phyloP scores from a whole-genome alignment of 345 rosid species.

The Microcos paniculata region DNA sequence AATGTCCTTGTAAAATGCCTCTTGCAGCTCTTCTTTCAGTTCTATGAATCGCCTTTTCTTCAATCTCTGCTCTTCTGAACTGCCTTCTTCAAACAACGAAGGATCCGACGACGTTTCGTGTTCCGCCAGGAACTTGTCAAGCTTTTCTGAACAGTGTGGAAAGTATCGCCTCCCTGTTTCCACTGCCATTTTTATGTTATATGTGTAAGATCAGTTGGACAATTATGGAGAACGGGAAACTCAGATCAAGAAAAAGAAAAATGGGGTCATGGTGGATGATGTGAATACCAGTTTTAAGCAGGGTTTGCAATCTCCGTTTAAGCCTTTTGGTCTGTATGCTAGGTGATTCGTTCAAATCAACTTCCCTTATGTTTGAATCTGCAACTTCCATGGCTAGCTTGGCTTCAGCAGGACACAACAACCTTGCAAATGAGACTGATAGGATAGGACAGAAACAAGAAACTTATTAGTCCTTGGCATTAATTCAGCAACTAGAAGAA shows the following conservation, averaged over 20 bases:
- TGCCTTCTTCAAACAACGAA: slow-evolving; percentile 35
- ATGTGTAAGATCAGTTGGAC: neutral
- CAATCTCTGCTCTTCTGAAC: slow-evolving; percentile 35
- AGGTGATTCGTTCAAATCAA: slow-evolving; percentile 36
- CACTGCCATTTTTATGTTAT: slow-evolving; percentile 32
- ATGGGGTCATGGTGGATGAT: no score
- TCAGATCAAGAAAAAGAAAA: no score
- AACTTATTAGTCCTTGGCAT: neutral
- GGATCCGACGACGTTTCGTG: slow-evolving; percentile 31
- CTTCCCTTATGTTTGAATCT: slow-evolving; percentile 26
- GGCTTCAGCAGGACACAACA: slow-evolving; percentile 47
- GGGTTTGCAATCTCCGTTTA: slow-evolving; percentile 32
- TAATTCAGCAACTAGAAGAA: neutral
- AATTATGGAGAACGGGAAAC: neutral
- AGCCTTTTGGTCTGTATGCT: slow-evolving; percentile 16
- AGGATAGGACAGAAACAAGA: neutral
- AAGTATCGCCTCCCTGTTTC: slow-evolving; percentile 40
- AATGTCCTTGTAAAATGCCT: slow-evolving; percentile 47
- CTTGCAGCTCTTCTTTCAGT: slow-evolving; percentile 40
- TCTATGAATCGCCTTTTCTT: slow-evolving; percentile 44
- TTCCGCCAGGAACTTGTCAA: slow-evolving; percentile 37
- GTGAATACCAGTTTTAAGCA: slow-evolving; percentile 37
- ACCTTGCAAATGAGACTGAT: slow-evolving; percentile 47
- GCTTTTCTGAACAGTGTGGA: slow-evolving; percentile 43
- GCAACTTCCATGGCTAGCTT: slow-evolving; percentile 47